A percentile compares a stretch with the other conserved stretches of the same genome.
Conservation (phyloP, 2,329 filamentous ascomycete genomes). For the Aspergillus hortae region DNA sequence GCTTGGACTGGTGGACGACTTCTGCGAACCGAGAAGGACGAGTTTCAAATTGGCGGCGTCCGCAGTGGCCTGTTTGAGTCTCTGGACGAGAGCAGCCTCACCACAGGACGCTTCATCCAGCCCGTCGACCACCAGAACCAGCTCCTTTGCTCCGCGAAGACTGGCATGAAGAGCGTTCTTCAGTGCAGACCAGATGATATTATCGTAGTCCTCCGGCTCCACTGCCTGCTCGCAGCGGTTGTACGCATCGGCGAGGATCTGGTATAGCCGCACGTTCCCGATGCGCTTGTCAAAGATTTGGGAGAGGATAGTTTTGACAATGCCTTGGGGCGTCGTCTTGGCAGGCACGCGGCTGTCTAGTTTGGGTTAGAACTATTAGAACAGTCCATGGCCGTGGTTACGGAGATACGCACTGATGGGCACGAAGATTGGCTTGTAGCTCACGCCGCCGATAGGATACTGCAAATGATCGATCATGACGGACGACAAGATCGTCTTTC, state of each 20-base stretch:
- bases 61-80: conserved; percentile 21
- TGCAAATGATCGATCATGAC: conserved; percentile 40
- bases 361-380: background rate
- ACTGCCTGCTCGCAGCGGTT: conserved; percentile 22
- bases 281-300: conserved; percentile 39
- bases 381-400: too few species aligned
- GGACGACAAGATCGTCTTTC: conserved; percentile 37
- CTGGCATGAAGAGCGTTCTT: conserved; percentile 25
- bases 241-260: conserved; percentile 31
- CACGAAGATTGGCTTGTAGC: conserved; percentile 34
- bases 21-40: conserved; percentile 28
- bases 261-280: conserved; percentile 36
- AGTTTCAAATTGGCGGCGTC: conserved; percentile 25
- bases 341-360: conserved; percentile 30
- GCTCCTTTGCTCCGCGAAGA: conserved; percentile 29
- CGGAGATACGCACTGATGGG: conserved; percentile 29
- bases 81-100: conserved; percentile 26
- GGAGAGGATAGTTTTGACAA: conserved; percentile 34
- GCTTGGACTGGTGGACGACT: conserved; percentile 8
- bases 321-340: conserved; percentile 27
- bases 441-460: conserved; percentile 32
- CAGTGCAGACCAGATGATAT: conserved; percentile 34
- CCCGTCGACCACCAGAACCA: conserved; percentile 39
- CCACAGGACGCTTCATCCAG: conserved; percentile 33
- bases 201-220: conserved; percentile 29